Evolutionary conservation across 2,329 filamentous ascomycete genomes (phyloP).

Genomic region (Chrysoporthe cubensis): DNA sequence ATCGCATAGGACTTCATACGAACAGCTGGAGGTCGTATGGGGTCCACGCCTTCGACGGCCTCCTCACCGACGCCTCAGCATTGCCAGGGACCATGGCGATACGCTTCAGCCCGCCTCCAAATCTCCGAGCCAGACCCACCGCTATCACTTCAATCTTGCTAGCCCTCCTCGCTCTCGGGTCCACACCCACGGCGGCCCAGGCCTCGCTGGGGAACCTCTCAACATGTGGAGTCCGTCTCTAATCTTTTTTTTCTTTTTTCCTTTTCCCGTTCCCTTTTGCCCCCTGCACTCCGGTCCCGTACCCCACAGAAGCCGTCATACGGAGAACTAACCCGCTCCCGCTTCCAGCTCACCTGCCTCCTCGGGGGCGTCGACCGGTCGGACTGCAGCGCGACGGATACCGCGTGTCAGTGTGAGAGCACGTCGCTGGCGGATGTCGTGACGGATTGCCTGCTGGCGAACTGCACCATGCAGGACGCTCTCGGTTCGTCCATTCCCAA

Average conservation of each 20-base stretch:
- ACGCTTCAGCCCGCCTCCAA: not conserved
- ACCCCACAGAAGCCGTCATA: not conserved
- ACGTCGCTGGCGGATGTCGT: slow-evolving; percentile 9
- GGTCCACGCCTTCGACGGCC: not conserved
- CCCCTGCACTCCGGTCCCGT: too few relatives aligned
- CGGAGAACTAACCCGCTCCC: not conserved
- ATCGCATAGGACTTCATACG: not conserved
- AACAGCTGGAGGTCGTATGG: not conserved
- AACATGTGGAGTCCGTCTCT: slow-evolving; percentile 21
- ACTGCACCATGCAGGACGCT: slow-evolving; percentile 25
- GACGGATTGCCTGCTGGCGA: slow-evolving; percentile 18
- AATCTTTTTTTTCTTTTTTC: not conserved
- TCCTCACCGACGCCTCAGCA: not conserved
- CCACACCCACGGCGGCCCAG: slow-evolving; percentile 16
- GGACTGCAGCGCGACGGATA: slow-evolving; percentile 10
- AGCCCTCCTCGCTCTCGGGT: slow-evolving; percentile 14
- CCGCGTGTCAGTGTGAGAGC: slow-evolving; percentile 21
- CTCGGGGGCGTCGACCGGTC: slow-evolving; percentile 17
- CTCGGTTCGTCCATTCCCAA: slow-evolving; percentile 20
- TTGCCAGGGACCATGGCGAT: not conserved
- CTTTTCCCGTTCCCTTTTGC: not conserved
- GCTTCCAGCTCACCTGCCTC: slow-evolving; percentile 22
- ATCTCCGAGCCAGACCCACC: not conserved
- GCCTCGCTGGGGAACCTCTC: slow-evolving; percentile 11
- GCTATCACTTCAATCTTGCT: slow-evolving; percentile 3